Evolutionary conservation across 2,329 filamentous ascomycete species (phyloP).

Genomic region (Colletotrichum costaricense): DNA sequence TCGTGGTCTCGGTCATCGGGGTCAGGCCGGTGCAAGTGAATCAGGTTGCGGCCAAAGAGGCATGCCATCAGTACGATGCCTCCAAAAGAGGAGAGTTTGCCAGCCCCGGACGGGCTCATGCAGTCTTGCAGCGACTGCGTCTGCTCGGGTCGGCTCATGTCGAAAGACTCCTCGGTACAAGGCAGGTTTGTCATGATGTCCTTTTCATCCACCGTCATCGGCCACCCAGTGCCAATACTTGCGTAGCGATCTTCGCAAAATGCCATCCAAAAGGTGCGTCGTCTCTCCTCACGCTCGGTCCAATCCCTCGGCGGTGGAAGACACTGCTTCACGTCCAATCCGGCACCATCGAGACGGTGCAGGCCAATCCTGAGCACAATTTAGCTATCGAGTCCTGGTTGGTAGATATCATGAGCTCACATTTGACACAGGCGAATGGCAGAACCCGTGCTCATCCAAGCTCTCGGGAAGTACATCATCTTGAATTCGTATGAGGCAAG

Average conservation of each 20-base stretch:
- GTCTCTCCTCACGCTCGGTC: constrained; percentile 91
- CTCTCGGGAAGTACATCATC: constrained; percentile 95
- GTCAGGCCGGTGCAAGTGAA: constrained; percentile 90
- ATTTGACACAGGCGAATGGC: constrained; percentile 87
- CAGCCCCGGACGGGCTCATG: constrained; percentile 77
- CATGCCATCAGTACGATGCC: constrained; percentile 87
- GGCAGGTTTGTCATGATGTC: constrained; percentile 92
- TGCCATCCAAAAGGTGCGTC: constrained; percentile 94
- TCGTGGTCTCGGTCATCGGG: constrained; percentile 85
- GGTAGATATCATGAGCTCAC: constrained; percentile 55
- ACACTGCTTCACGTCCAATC: constrained; percentile 92
- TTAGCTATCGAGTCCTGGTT: neutral
- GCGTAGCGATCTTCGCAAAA: constrained; percentile 93
- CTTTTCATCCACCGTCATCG: constrained; percentile 90
- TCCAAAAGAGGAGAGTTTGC: constrained; percentile 80
- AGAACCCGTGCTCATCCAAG: constrained; percentile 91
- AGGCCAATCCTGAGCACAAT: constrained; percentile 80
- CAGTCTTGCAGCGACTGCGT: constrained; percentile 77
- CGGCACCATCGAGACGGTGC: constrained; percentile 84
- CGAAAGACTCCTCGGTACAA: constrained; percentile 84
- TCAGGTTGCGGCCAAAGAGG: constrained; percentile 89
- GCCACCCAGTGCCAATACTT: constrained; percentile 97
- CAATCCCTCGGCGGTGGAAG: constrained; percentile 88
- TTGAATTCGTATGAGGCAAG: constrained; percentile 92
- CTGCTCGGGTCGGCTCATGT: constrained; percentile 80